A percentile compares a stretch with the other conserved stretches of the same genome.
Conservation (phyloP, 257 asterid genomes). For the Handroanthus guayacan region DNA sequence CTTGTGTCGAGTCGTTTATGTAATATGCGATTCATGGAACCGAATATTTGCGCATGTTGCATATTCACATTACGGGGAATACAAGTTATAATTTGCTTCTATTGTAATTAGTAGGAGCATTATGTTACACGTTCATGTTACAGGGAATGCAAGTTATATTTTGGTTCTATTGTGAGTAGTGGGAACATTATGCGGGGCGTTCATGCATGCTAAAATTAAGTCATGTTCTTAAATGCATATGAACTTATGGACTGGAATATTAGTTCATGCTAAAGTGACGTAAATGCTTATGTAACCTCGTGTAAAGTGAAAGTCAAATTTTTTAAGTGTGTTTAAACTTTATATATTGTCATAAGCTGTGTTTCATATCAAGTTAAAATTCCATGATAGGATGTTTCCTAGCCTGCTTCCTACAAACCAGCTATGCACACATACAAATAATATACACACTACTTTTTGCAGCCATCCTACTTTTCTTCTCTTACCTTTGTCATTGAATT, state of each 20-base stretch:
- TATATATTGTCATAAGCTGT: neutral
- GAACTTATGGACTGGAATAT: no score
- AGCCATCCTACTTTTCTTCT: conserved; percentile 21
- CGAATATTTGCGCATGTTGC: no score
- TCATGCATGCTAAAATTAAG: neutral
- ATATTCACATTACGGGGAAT: no score
- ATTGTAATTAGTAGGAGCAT: neutral
- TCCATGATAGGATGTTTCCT: conserved; percentile 19
- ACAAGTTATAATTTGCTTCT: neutral
- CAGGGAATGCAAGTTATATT: neutral
- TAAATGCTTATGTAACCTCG: neutral
- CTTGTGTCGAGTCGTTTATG: neutral
- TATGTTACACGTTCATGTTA: no score
- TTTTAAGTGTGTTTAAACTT: no score
- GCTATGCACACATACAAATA: neutral
- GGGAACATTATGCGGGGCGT: neutral
- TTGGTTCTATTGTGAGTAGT: neutral
- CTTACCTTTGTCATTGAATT: conserved; percentile 3
- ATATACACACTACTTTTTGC: neutral
- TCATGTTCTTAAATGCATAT: neutral
- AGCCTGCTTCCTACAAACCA: conserved; percentile 6
- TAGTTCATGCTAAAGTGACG: no score
- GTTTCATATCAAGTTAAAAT: neutral
- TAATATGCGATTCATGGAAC: no score
- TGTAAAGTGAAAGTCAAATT: neutral